Conservation (phyloP, 73 alveolate genomes). For the Paramecium bursaria region DNA sequence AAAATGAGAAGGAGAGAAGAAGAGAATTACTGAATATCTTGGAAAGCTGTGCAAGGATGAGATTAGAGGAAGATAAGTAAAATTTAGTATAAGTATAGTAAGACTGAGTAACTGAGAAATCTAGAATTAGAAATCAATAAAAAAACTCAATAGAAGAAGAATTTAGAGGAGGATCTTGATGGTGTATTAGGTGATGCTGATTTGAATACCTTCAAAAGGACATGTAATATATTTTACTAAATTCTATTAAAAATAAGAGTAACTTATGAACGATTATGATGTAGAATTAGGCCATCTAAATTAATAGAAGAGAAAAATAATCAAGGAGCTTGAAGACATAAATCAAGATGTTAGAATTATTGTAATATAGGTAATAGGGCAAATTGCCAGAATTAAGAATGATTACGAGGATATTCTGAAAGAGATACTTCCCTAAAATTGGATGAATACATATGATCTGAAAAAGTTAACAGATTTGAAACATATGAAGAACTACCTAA, state of each 20-base stretch:
- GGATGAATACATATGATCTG: slow-evolving; percentile 64
- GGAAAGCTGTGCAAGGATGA: slow-evolving; percentile 64
- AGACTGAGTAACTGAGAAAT: slow-evolving; percentile 66
- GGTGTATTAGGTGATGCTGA: slow-evolving; percentile 70
- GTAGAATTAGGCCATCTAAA: slow-evolving; percentile 50
- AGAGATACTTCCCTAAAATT: slow-evolving; percentile 62
- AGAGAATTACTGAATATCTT: slow-evolving; percentile 49
- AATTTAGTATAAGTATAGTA: neutral
- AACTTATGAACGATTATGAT: slow-evolving; percentile 33
- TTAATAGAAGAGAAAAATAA: slow-evolving; percentile 46
- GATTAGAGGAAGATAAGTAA: slow-evolving; percentile 69
- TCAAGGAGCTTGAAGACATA: slow-evolving; percentile 60
- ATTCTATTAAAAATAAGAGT: neutral
- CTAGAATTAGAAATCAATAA: slow-evolving; percentile 66
- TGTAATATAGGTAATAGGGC: neutral
- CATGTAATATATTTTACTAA: neutral
- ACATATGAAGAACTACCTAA: slow-evolving; percentile 59
- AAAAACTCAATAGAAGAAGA: slow-evolving; percentile 57
- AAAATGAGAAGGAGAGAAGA: slow-evolving; percentile 70
- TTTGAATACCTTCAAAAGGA: slow-evolving; percentile 60
- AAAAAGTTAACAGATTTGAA: slow-evolving; percentile 65
- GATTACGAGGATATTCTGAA: slow-evolving; percentile 68
- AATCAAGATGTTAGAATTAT: slow-evolving; percentile 14
- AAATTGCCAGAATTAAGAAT: slow-evolving; percentile 45
- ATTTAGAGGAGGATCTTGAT: slow-evolving; percentile 72